Base-by-base conservation (phyloP, 2,329 filamentous ascomycete species). In the Fusarium sp. region DNA sequence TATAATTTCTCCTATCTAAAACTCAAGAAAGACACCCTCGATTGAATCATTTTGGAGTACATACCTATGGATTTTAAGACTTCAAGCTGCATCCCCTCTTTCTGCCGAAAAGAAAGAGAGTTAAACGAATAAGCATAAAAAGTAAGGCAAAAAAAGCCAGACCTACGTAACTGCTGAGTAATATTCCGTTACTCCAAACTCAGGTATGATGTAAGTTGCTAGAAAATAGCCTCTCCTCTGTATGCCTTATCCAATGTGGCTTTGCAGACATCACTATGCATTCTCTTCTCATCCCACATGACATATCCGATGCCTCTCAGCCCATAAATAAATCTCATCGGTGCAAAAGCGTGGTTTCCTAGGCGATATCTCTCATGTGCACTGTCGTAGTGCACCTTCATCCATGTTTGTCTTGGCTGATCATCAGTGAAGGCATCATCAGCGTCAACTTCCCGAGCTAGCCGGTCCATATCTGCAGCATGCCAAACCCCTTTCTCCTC, bases 231-330 rank as follows among this genome's bases (percentile, higher is more conserved):
- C n/a, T 70, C 69, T n/a, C 72, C 72, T 57, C 67, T 58, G 17
- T 70, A 71, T 33, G 67, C 73, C 58, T 56, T 71, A 13, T 73
- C 56, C 26, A 75, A 55, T 7, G 58, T 64, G 2, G 27, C 59
- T 48, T 69, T 65, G 20, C 69, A 74, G 13, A 38, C 52, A n/a
- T 69, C 67, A 13, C 67, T 59, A 41, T 70, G 45, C 68, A 73
- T 70, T 32, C 73, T 65, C 58, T 62, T 58, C 5, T 50, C 56
- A 54, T 75, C 73, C 73, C 73, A 75, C 60, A 73, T 64, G 1
- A 74, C 71, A 33, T 75, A 73, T 2, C 73, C 73, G n/a, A 73
- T 54, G 20, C 65, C 49, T 23, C 73, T 62, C 42, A 73, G 48
- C 4, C 68, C 69, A 33, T 69, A 71, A 3, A 72, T 44, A 38